Base-by-base conservation (phyloP, 2,329 filamentous ascomycete genomes). In the Alternaria gansuensis region DNA sequence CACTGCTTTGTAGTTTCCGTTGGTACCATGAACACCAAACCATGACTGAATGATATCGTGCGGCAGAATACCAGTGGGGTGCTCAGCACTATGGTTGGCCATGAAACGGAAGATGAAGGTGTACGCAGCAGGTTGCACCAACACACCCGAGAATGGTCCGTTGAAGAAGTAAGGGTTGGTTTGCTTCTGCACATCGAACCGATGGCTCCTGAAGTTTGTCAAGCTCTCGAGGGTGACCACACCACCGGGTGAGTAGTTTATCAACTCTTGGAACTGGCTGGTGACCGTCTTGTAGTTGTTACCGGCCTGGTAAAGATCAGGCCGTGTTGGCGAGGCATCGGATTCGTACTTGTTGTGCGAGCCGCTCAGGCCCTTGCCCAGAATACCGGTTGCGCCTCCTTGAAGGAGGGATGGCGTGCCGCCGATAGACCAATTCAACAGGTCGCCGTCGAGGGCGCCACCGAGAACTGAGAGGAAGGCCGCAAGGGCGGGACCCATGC, bases 31-130 rank as follows among this genome's bases (percentile, higher is more conserved):
- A 4, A 70, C 56, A 44, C 68, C 68, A 24, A 69, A 69, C 68
- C 68, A 70, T 0, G 65, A 68, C 55, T 70, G 64, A 14, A 70
- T 49, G 11, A 59, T 57, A 14, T 68, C 66, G 45, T 64, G 59
- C 14, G 41, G 59, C 14, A 70, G 40, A 3, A 54, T 33, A 23
- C 66, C 68, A 2, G 43, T 44, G 5, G 68, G 68, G 33, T 63
- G 24, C 21, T 68, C 65, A 1, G 60, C 62, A 23, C 60, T 66
- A 33, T 70, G 68, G 24, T 70, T 69, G 1, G 68, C 68, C 68
- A 70, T 70, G 61, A 70, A 69, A 17, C 68, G 66, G 50, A 60
- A 70, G 50, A 70, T 70, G 51, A 70, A 70, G 5, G 66, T 66
- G 41, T 70, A 70, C 43, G 66, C 68, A 23, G 68, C 68, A 29